Conservation (phyloP, 2,329 filamentous ascomycete genomes). For the Nemania abortiva region DNA sequence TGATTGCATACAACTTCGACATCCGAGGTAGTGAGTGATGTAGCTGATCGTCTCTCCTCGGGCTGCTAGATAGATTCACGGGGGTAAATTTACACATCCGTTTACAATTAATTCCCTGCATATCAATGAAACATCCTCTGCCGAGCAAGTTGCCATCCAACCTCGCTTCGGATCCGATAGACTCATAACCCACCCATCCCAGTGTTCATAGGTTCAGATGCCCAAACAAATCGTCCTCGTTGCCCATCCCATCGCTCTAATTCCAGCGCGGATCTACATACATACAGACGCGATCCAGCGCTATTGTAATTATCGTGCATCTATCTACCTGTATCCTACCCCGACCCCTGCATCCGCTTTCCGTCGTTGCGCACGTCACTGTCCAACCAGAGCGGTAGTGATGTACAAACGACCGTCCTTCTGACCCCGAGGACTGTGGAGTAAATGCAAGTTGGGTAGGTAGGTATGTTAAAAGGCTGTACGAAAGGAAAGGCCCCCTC, state of each 20-base stretch:
- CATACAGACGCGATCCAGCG: constrained; percentile 5
- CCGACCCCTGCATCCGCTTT: neutral
- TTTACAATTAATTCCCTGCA: neutral
- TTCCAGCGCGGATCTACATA: neutral
- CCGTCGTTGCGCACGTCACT: neutral
- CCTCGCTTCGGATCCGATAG: neutral
- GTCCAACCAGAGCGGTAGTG: constrained; percentile 11
- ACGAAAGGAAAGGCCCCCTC: constrained; percentile 18
- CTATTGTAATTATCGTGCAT: constrained; percentile 11
- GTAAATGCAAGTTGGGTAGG: constrained; percentile 10
- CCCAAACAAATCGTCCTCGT: neutral
- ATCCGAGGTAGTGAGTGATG: neutral
- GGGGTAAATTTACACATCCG: neutral
- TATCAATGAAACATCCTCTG: neutral
- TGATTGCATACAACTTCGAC: neutral
- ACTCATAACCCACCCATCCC: neutral
- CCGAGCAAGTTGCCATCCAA: neutral
- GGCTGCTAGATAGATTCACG: neutral
- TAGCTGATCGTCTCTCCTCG: neutral
- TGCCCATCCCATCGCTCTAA: neutral
- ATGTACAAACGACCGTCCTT: constrained; percentile 18
- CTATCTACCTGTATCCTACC: neutral
- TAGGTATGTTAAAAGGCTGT: neutral
- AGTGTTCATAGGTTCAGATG: neutral
- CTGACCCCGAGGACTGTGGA: constrained; percentile 7